Evolutionary conservation across 176 grass and related monocot species (phyloP).

Genomic region (Phragmites australis): DNA sequence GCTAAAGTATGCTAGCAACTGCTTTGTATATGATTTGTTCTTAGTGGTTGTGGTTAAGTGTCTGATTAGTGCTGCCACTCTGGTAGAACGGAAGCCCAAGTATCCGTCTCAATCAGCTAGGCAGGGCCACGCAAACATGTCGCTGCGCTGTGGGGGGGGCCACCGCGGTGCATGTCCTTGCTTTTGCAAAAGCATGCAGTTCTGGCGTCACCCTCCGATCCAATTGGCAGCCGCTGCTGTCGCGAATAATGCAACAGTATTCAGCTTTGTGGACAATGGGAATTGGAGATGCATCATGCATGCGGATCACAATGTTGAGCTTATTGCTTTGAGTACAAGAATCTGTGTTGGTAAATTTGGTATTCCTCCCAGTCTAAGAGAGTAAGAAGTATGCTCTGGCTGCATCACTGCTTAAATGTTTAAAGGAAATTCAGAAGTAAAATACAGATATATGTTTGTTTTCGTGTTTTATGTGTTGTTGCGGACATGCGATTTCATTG

Average conservation of each 20-base stretch:
- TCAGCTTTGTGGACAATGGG: neutral
- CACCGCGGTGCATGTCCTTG: neutral
- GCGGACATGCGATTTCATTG: neutral
- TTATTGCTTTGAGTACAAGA: conserved; percentile 9
- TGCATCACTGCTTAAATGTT: neutral
- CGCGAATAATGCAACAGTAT: conserved; percentile 32
- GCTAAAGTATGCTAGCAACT: conserved; percentile 9
- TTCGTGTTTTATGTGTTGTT: conserved; percentile 9
- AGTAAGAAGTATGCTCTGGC: neutral
- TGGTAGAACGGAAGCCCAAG: conserved; percentile 16
- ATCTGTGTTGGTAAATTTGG: neutral
- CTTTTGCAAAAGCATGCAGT: conserved; percentile 25
- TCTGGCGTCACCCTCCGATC: conserved; percentile 33
- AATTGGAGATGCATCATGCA: conserved; percentile 9
- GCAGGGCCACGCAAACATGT: neutral
- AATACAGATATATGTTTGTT: neutral
- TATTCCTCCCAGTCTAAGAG: neutral
- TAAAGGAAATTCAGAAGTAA: neutral
- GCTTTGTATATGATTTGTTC: conserved; percentile 31
- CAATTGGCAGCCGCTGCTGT: conserved; percentile 23
- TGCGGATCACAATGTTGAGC: neutral
- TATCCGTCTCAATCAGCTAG: neutral
- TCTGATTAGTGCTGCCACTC: conserved; percentile 36
- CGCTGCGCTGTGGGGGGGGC: neutral
- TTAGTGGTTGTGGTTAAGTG: conserved; percentile 31